Evolutionary conservation across 345 rosid genomes (phyloP), one percentile per base, ranked within the genome.

Genomic region (Murraya koenigii): DNA sequence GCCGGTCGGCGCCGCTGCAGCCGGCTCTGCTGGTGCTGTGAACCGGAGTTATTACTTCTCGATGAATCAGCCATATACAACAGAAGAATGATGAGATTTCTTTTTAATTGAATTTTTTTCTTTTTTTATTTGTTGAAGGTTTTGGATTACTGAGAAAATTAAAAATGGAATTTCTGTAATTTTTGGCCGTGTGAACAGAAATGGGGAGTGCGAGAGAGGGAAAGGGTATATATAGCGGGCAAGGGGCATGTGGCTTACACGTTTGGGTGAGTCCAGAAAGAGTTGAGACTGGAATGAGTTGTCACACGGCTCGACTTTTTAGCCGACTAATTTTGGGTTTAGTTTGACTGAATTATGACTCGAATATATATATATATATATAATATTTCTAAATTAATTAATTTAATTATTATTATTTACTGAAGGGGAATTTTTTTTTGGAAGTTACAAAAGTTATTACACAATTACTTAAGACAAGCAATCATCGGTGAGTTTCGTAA

Each of bases 1-100:
- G 98, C 87, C 76, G 99, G 98, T 9, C 93, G 86, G 41, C 93
- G 90, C 20, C 88, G 90, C 79, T 89, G 94, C 47, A 95, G 88
- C 10, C 93, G 90, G 86, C 91, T 90, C n/a, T 89, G 87, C 82
- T 89, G 85, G 76, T 63, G 75, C 75, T 56, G 2, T 1, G 68
- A 33, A 64, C 14, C 14, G 25, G 85, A 75, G 76, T 20, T 72
- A 74, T 71, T 74, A 66, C 71, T 87, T 52, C 83, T 81, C 15
- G 77, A 72, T 55, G 84, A 74, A 22, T 81, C 82, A 38, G 85
- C 82, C 85, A 84, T 82, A 61, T 44, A 44, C 49, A 44, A 13
- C 38, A 32, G n/a, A 32, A 63, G 38, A 30, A 32, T 44, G 41
- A 64, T 17, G 11, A 20, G 23, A 19, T 2, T 17, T 6, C 17